Evolutionary conservation across 345 rosid species (phyloP).

Genomic region (Populus simonii): DNA sequence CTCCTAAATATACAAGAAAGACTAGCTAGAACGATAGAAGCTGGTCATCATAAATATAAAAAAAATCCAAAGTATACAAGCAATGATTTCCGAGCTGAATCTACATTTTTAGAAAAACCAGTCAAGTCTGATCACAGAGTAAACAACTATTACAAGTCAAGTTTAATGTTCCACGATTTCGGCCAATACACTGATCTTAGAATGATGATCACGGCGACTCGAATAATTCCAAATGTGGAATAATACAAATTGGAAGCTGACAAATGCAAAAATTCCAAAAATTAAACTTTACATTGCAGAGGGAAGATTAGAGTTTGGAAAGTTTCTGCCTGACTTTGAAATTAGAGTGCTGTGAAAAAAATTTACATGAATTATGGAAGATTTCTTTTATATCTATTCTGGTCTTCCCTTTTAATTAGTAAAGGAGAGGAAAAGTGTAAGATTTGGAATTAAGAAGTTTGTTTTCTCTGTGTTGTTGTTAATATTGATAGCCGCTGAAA

Average conservation of each 20-base stretch:
- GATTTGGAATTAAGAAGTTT: too few species aligned
- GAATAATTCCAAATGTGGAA: not conserved
- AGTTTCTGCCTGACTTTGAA: not conserved
- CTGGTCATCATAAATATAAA: not conserved
- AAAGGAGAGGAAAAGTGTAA: not conserved
- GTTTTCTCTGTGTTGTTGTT: too few species aligned
- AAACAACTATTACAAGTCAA: not conserved
- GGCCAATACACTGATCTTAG: not conserved
- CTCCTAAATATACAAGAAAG: too few species aligned
- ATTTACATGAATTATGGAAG: not conserved
- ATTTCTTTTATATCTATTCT: not conserved
- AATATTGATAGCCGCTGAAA: too few species aligned
- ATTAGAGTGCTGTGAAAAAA: not conserved
- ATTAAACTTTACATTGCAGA: not conserved
- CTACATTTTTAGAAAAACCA: not conserved
- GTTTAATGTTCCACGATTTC: conserved; percentile 2
- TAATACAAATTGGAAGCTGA: not conserved
- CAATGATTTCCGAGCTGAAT: conserved; percentile 3
- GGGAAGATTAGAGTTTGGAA: not conserved
- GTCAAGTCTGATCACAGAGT: not conserved
- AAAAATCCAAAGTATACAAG: not conserved
- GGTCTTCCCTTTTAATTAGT: not conserved
- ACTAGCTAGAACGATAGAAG: not conserved
- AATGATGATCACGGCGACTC: conserved; percentile 1
- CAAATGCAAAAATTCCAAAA: too few species aligned